Evolutionary conservation across 2,329 filamentous ascomycete genomes (phyloP).

Genomic region (Pseudogymnoascus sp.): DNA sequence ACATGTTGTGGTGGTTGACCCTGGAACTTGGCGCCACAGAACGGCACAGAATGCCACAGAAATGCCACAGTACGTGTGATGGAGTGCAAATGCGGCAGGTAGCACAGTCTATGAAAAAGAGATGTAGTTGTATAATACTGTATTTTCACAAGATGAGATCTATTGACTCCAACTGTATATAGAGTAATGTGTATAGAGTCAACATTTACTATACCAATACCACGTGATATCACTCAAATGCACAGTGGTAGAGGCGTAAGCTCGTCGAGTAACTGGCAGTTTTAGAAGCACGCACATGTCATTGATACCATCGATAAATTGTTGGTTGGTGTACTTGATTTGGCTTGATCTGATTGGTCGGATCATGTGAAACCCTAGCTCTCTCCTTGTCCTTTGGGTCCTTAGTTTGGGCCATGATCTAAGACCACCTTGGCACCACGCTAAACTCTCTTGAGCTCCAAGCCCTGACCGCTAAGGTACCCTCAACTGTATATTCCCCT

Average conservation of each 20-base stretch:
- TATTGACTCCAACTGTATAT: neutral
- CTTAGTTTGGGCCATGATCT: neutral
- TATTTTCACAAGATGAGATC: neutral
- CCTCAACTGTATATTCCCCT: conserved; percentile 1
- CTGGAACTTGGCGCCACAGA: neutral
- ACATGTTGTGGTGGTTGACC: neutral
- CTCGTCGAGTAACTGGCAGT: neutral
- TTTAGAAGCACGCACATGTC: neutral
- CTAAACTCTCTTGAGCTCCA: neutral
- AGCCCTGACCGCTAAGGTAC: conserved; percentile 6
- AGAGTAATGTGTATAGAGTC: neutral
- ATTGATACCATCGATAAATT: neutral
- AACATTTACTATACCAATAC: neutral
- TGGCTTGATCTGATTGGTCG: neutral
- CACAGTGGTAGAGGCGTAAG: neutral
- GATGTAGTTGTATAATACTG: neutral
- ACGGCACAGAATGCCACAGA: neutral
- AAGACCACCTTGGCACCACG: neutral
- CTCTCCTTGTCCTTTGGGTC: neutral
- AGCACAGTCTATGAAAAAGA: neutral
- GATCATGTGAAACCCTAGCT: neutral
- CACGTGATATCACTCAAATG: neutral
- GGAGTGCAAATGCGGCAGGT: neutral
- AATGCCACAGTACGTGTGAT: neutral
- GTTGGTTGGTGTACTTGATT: neutral